Conservation (phyloP, 2,329 filamentous ascomycete genomes). For the Diaporthe amygdali region DNA sequence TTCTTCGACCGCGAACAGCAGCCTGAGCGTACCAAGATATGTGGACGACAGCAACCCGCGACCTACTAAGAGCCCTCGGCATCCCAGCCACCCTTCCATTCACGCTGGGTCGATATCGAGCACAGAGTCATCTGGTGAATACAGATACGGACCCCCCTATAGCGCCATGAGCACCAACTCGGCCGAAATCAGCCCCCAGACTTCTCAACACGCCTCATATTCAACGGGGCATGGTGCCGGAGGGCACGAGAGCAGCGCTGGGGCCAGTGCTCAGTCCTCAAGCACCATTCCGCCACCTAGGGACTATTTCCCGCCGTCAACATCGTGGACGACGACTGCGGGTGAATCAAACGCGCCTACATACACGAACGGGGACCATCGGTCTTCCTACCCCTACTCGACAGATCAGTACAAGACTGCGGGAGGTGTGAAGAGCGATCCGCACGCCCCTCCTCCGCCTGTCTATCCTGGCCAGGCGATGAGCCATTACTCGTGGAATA, state of each 20-base stretch:
- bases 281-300: conserved; percentile 41
- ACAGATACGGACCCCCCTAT: conserved; percentile 57
- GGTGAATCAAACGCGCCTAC: conserved; percentile 49
- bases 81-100: conserved; percentile 58
- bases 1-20: conserved; percentile 47
- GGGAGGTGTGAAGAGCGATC: conserved; percentile 38
- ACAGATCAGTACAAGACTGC: conserved; percentile 55
- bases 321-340: conserved; percentile 57
- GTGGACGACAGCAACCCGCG: conserved; percentile 57
- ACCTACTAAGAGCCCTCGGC: conserved; percentile 61
- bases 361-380: conserved; percentile 51
- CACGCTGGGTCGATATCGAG: conserved; percentile 55
- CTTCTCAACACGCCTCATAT: conserved; percentile 32
- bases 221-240: conserved; percentile 13
- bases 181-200: conserved; percentile 42
- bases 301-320: conserved; percentile 60
- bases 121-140: conserved; percentile 57
- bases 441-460: conserved; percentile 43
- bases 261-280: conserved; percentile 24
- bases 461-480: conserved; percentile 48
- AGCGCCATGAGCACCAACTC: conserved; percentile 38
- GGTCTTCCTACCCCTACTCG: conserved; percentile 46
- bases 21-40: conserved; percentile 61
- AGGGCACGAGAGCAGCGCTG: conserved; percentile 22
- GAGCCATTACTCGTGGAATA: conserved; percentile 64